These are phyloP conservation scores for Pseudocercospora fijiensis DNA, from an alignment of 2,329 filamentous ascomycete genomes.

Conservation along the genomic window DNA sequence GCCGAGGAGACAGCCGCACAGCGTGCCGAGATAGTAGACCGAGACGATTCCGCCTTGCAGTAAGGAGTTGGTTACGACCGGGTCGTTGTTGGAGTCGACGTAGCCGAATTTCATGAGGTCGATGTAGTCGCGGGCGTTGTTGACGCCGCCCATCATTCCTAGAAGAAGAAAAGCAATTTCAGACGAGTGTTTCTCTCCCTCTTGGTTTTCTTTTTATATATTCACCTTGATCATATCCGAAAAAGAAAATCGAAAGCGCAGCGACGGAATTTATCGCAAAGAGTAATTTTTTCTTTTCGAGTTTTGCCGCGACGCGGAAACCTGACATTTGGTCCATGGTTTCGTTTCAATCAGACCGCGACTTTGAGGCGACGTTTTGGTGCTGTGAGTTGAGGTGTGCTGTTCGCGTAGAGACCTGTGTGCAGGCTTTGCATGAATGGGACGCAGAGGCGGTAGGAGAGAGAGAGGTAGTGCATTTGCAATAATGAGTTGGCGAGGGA, in stretches of 20 bases:
- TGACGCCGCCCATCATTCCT: constrained; percentile 61
- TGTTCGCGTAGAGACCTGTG: background rate
- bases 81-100: constrained; percentile 44
- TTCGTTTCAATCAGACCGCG: background rate
- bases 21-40: constrained; percentile 60
- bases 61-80: constrained; percentile 58
- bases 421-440: background rate
- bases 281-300: constrained; percentile 58
- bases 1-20: constrained; percentile 62
- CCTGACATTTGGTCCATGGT: constrained; percentile 31
- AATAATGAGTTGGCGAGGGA: background rate
- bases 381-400: background rate
- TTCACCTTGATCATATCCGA: constrained; percentile 46
- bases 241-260: constrained; percentile 67
- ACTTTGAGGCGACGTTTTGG: too few relatives aligned
- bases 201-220: background rate
- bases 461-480: constrained; percentile 2
- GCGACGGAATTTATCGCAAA: constrained; percentile 64
- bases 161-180: background rate
- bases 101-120: constrained; percentile 65
- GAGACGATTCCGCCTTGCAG: constrained; percentile 63
- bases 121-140: constrained; percentile 64
- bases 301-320: constrained; percentile 36
- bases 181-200: too few relatives aligned
- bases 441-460: constrained; percentile 3